Base-by-base conservation (phyloP, 495 filamentous ascomycete genomes). In the Penicillium steckii region DNA sequence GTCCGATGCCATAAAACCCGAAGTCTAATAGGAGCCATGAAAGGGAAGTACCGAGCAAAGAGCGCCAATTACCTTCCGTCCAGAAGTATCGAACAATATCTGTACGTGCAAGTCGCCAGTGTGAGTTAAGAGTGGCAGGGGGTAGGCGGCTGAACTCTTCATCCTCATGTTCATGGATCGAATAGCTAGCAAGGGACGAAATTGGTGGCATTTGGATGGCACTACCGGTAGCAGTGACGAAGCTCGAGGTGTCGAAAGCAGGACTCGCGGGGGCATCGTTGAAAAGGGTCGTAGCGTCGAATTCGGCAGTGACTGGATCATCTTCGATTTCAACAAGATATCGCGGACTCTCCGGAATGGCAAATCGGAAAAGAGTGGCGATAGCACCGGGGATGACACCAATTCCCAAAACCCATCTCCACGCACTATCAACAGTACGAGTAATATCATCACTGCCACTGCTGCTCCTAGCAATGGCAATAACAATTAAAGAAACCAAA, bases 301-400 rank as follows among this genome's bases (percentile, higher is more conserved):
- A 77, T 30, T 77, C 72, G 24, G 72, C 72, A 40, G 72, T 70
- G 12, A 75, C 66, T 0, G 72, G 70, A 27, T 77, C 74, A 26
- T 77, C 72, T 56, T 73, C 72, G 47, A 81, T 74, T 48, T 82
- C 80, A 5, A 80, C 70, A 4, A 75, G 66, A 46, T 78, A 86
- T 30, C 83, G 77, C 0, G 81, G 80, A 13, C 77, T 79, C 48
- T 88, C 85, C 6, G 84, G 83, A 53, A 88, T 84, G 15, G 75
- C 72, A 30, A 84, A 77, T 22, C 85, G 76, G 50, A 83, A 77
- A 4, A 79, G 40, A 10, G 85, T 77, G 3, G 85, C 80, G 21
- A 87, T 68, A 4, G 77, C 62, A 33, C 82, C 82, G 13, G 85
- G 85, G 5, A 87, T 53, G 4, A 79, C 82, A 8, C 83, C 83